These are phyloP conservation scores for Pisolithus marmoratus DNA, from an alignment of 768 basidiomycete species.

Conservation along the genomic window DNA sequence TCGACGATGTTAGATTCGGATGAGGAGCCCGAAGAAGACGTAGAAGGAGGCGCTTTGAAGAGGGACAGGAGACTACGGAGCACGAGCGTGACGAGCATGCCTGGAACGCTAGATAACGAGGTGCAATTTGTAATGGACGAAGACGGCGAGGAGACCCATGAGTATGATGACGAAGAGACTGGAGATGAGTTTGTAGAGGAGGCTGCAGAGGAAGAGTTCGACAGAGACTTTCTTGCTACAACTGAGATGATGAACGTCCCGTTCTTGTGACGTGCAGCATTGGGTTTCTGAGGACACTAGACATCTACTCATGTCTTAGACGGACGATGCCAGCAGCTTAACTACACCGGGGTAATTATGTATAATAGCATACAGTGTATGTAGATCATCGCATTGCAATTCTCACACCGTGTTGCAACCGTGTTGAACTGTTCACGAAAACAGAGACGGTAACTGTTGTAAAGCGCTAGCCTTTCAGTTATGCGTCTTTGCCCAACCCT, in stretches of 20 bases:
- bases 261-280: conserved; percentile 38
- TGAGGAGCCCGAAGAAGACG: conserved; percentile 35
- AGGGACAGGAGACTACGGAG: conserved; percentile 39
- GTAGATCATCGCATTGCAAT: no score
- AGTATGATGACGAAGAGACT: conserved; percentile 28
- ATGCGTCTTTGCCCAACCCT: no score
- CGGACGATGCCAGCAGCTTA: no score
- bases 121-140: conserved; percentile 52
- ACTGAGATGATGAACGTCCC: conserved; percentile 81
- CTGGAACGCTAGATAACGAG: conserved; percentile 66
- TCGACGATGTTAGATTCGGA: conserved; percentile 49
- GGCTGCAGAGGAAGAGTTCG: conserved; percentile 67
- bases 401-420: no score
- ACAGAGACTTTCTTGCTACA: conserved; percentile 73
- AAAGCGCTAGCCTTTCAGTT: no score
- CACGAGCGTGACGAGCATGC: conserved; percentile 80
- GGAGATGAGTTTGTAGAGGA: conserved; percentile 37
- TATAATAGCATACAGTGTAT: no score
- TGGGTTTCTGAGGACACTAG: not conserved
- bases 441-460: no score
- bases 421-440: no score
- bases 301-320: no score
- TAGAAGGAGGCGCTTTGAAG: conserved; percentile 35
- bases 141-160: conserved; percentile 24
- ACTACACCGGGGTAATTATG: no score